Percentiles rank a stretch among this genome's conserved stretches.
Evolutionary conservation across 176 grass and related monocot species (phyloP).

Genomic region (Cenchrus americanus): DNA sequence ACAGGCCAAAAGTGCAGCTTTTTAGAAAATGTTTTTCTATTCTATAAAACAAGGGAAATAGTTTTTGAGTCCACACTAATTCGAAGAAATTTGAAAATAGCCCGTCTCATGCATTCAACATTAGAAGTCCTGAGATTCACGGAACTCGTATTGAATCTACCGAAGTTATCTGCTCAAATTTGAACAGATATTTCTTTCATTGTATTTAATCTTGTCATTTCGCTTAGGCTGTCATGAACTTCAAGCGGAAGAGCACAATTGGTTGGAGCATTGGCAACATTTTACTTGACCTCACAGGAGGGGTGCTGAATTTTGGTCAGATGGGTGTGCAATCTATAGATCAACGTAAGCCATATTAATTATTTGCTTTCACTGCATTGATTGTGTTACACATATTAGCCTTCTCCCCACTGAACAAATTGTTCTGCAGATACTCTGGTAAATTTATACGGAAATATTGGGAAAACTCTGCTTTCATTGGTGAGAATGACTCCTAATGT

Average conservation of each 20-base stretch:
- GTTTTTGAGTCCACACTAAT: background rate
- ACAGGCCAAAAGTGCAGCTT: background rate
- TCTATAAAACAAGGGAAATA: background rate
- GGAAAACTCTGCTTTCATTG: slow-evolving; percentile 93
- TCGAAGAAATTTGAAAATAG: background rate
- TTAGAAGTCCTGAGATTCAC: background rate
- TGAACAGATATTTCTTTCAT: background rate
- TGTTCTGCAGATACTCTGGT: slow-evolving; percentile 72
- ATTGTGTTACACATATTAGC: background rate
- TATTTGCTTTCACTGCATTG: background rate
- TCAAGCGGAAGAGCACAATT: slow-evolving; percentile 80
- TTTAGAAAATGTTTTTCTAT: background rate
- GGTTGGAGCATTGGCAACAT: slow-evolving; percentile 99
- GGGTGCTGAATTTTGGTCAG: slow-evolving; percentile 88
- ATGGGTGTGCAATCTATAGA: slow-evolving; percentile 96
- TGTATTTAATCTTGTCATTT: slow-evolving; percentile 21
- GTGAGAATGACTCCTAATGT: slow-evolving; percentile 48
- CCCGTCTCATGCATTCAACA: background rate
- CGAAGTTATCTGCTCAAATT: background rate
- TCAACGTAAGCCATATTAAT: slow-evolving; percentile 60
- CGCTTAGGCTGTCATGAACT: slow-evolving; percentile 83
- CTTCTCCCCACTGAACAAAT: slow-evolving; percentile 39
- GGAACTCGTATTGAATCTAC: background rate
- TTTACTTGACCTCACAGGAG: slow-evolving; percentile 85
- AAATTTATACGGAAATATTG: slow-evolving; percentile 97